Conservation (phyloP, 2,329 filamentous ascomycete species). For the Pseudogymnoascus destructans region DNA sequence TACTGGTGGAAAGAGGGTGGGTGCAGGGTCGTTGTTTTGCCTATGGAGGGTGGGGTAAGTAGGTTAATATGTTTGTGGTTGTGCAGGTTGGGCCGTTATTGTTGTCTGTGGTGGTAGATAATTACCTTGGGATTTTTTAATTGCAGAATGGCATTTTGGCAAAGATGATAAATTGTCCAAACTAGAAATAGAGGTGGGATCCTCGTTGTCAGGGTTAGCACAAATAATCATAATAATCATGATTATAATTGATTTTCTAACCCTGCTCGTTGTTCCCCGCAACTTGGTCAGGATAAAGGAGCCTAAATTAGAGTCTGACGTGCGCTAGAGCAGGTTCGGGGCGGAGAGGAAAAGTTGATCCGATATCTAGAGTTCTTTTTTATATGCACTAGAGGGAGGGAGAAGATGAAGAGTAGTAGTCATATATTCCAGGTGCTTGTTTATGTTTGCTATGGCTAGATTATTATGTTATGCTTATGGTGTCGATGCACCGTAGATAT, state of each 20-base stretch:
- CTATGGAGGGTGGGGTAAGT: not conserved
- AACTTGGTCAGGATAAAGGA: not conserved
- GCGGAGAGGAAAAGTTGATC: not conserved
- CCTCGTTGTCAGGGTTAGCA: not conserved
- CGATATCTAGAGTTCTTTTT: too few relatives aligned
- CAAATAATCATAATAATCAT: too few relatives aligned
- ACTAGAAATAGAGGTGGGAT: too few relatives aligned
- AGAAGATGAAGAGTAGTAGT: too few relatives aligned
- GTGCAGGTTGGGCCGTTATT: too few relatives aligned
- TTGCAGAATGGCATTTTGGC: not conserved
- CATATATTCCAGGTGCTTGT: not conserved
- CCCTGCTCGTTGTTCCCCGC: too few relatives aligned
- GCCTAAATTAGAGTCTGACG: not conserved
- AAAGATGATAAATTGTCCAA: not conserved
- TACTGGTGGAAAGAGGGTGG: not conserved
- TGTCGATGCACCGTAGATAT: not conserved
- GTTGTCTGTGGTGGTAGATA: too few relatives aligned
- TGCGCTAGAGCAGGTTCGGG: not conserved
- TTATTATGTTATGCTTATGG: not conserved
- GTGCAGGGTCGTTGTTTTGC: not conserved
- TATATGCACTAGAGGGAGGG: too few relatives aligned
- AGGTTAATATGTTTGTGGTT: not conserved
- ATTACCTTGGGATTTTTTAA: too few relatives aligned
- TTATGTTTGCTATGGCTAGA: not conserved
- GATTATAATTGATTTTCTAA: too few relatives aligned